Evolutionary conservation across 345 rosid species (phyloP), one percentile per base, ranked within the genome.

Genomic region (Melastoma malabathricum): DNA sequence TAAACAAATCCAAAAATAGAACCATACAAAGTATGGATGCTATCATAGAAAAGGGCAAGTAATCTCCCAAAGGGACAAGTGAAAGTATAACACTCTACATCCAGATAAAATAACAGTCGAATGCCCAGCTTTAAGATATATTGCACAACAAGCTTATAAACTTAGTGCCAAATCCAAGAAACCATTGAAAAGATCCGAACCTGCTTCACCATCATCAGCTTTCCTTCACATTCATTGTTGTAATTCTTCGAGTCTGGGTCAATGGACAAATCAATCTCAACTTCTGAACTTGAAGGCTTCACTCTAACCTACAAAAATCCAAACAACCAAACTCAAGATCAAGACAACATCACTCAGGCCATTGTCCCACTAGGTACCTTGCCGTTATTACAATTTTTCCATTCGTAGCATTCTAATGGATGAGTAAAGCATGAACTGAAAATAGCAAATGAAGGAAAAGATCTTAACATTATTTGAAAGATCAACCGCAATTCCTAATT

Each of bases 211-310:
- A 80, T 56, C 43, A 55, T 61, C 47, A 72, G 20, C 51, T 17
- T 63, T 25, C 47, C 57, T 15, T 71, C 81, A 59, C 52, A 43
- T 4, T 64, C 69, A 9, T 56, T 43, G 39, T 84, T 82, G 53
- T 64, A 92, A 62, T 82, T 80, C 41, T 56, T 61, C 10, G 85
- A 73, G 48, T 72, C 69, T 22, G 57, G 56, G 63, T 87, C 85
- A 6, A 77, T 47, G 18, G 87, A 58, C 75, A 90, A 68, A 71
- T 87, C 96, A 18, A 92, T 56, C 72, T 87, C 87, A 46, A 82
- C 76, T 60, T 80, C 79, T 3, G 69, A 57, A 19, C 67, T 67
- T 1, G 46, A 25, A 2, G 84, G 85, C 54, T 78, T 84, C 81
- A 87, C 79, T 64, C 96, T 80, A 51, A 87, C 95, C 97, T 89